Base-by-base conservation (phyloP, 371 early-diverging fungal genomes). In the Choanephora cucurbitarum region DNA sequence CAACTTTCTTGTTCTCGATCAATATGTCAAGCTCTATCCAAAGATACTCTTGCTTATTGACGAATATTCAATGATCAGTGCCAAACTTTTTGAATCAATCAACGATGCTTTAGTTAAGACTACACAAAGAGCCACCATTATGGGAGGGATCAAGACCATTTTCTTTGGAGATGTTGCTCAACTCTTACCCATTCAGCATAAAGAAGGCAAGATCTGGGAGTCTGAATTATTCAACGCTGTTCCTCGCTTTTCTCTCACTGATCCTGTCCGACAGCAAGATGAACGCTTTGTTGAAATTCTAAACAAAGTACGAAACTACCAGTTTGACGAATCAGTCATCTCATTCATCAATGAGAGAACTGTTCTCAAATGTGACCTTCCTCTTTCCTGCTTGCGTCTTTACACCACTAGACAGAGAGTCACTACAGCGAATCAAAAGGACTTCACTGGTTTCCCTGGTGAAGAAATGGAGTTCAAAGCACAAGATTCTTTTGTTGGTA, bases 81-180 rank as follows among this genome's bases (percentile, higher is more conserved):
- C 8, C 0, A 9, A 10, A n/a, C 23, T 45, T 2, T 1, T 54
- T 1, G 11, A 44, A 14, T 22, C 17, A 3, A 34, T 54, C 0
- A 19, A 45, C 10, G 22, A 33, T 45, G 46, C 54, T 6, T 24
- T 54, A 15, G 5, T 22, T 0, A 22, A 45, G 37, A 22, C n/a
- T 13, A 44, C 37, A 5, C 2, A 37, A 14, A 44, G 39, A 15
- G 2, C 1, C 8, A 1, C 21, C 1, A 9, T 37, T 14, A 23
- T 54, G 21, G 54, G 54, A n/a, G 34, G 39, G 0, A n/a, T 37
- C 5, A 21, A 19, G 1, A 45, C 39, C 31, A 21, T 54, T 4
- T 45, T 54, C 14, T 54, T 39, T 39, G 54, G 54, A 8, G 54
- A 54, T 33, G n/a, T 44, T n/a, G 54, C 37, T 0, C 54, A 54